Base-by-base conservation (phyloP, 257 asterid species). In the Coffea eugenioides region DNA sequence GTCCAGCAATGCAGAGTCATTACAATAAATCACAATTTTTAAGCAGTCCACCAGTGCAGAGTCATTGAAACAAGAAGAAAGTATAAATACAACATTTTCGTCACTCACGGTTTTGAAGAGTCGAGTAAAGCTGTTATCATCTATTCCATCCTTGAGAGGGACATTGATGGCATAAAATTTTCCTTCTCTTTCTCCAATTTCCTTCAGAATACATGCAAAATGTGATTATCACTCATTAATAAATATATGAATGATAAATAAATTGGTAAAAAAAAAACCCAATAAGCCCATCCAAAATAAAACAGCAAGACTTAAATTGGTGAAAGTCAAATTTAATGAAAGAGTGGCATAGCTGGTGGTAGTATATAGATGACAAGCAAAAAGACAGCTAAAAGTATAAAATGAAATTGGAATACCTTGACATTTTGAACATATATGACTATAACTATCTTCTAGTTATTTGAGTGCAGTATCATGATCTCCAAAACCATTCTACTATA, bases 61-160 rank as follows among this genome's bases (percentile, higher is more conserved):
- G 52, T 51, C 43, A 39, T 77, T 11, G 69, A 27, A n/a, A 59
- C 54, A 45, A 23, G 11, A 49, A 75, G 46, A 68, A 45, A 56
- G 27, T 54, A 59, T 34, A 45, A 23, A 69, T 61, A 36, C 68
- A 49, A 68, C 41, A 66, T 21, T 23, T 8, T 12, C 6, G 21
- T 49, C 16, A 80, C 82, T 88, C 90, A 96, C 99, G 66, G 88
- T 88, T 84, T 90, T 91, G 88, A 96, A 96, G 85, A 96, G 97
- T 65, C 97, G 90, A 68, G 86, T 88, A 88, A 96, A 96, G 84
- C 94, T 92, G 83, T 86, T 87, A 65, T 96, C 99, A 77, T 96
- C 98, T 81, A 96, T 96, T 79, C 99, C 99, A 83, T 94, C 95
- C 88, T 90, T 94, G 59, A 96, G 93, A 80, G 99, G 98, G 61